phyloP scores from a whole-genome alignment of 169 alveolate species.

The Cryptosporidium tyzzeri region DNA sequence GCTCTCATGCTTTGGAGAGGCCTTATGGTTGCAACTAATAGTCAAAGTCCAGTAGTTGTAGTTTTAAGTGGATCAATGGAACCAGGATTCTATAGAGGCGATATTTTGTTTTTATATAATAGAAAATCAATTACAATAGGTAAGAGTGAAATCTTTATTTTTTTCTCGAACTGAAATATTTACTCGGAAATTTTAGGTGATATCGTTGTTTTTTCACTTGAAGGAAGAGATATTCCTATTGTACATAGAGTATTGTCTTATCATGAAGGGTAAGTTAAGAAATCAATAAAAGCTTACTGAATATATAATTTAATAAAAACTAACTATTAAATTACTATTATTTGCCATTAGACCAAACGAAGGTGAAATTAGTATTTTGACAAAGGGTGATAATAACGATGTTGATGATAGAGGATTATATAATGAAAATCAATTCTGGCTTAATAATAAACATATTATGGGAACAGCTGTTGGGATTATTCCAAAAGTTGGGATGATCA shows the following conservation, averaged over 20 bases:
- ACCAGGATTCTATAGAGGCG: conserved; percentile 95
- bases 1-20: conserved; percentile 95
- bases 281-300: neutral
- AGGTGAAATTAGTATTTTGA: conserved; percentile 86
- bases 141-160: conserved; percentile 64
- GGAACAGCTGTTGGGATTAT: conserved; percentile 90
- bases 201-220: conserved; percentile 89
- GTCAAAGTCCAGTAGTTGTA: conserved; percentile 95
- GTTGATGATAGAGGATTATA: conserved; percentile 95
- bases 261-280: conserved; percentile 80
- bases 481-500: conserved; percentile 93
- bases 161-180: neutral
- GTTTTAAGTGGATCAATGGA: conserved; percentile 95
- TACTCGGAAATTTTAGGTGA: conserved; percentile 77
- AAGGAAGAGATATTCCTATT: conserved; percentile 93
- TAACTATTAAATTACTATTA: neutral
- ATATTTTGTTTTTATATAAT: conserved; percentile 88
- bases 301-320: neutral
- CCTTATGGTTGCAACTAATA: conserved; percentile 86
- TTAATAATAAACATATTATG: conserved; percentile 85
- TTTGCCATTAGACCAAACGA: conserved; percentile 71
- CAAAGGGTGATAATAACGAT: conserved; percentile 95
- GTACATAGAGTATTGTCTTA: conserved; percentile 92
- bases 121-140: conserved; percentile 77
- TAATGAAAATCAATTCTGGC: conserved; percentile 87